A percentile compares a stretch with the other conserved stretches of the same genome.
phyloP scores from a whole-genome alignment of 192 early-diverging fungal genomes.

The Rhizophagus clarus region DNA sequence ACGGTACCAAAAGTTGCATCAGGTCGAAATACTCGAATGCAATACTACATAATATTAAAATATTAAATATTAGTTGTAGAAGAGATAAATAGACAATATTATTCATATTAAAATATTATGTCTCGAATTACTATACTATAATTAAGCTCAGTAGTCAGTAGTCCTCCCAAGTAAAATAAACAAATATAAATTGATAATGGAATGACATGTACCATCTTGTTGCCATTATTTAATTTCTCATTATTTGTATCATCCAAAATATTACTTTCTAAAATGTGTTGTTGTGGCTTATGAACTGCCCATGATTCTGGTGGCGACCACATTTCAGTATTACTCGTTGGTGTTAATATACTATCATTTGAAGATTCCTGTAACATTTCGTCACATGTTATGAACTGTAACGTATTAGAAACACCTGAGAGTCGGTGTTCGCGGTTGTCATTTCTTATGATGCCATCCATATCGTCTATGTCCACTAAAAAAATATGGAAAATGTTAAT shows the following conservation, averaged over 20 bases:
- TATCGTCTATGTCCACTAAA: slow-evolving; percentile 43
- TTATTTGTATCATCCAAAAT: slow-evolving; percentile 37
- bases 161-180: slow-evolving; percentile 34
- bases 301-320: slow-evolving; percentile 76
- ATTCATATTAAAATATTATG: too few species aligned
- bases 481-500: background rate
- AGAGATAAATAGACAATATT: too few species aligned
- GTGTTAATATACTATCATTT: background rate
- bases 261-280: slow-evolving; percentile 31
- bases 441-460: slow-evolving; percentile 51
- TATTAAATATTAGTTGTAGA: slow-evolving; percentile 42
- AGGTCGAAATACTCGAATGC: slow-evolving; percentile 75
- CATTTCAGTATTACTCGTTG: slow-evolving; percentile 36
- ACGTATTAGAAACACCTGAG: background rate
- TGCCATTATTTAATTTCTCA: slow-evolving; percentile 16
- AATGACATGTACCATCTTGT: slow-evolving; percentile 23
- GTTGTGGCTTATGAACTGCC: slow-evolving; percentile 60
- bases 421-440: slow-evolving; percentile 30
- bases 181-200: slow-evolving; percentile 33
- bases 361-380: background rate
- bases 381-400: background rate
- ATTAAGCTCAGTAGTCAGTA: too few species aligned
- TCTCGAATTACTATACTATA: too few species aligned
- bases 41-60: slow-evolving; percentile 46
- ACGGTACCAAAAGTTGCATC: slow-evolving; percentile 84